A percentile compares a stretch with the other conserved stretches of the same genome.
Conservation (phyloP, 2,329 filamentous ascomycete genomes). For the Lecanosticta acicola region DNA sequence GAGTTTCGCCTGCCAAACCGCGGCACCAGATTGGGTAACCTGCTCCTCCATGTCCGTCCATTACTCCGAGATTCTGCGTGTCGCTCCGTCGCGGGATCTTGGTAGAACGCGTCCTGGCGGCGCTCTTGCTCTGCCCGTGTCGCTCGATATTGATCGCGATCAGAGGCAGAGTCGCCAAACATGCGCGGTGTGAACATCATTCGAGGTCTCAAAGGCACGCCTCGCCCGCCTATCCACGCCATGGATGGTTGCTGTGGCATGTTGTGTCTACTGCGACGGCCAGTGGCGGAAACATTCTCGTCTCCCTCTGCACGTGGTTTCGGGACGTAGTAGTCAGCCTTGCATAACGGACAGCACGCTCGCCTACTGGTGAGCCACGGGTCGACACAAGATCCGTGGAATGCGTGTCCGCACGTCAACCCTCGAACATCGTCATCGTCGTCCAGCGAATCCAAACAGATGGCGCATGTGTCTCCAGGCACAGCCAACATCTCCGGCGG, state of each 20-base stretch:
- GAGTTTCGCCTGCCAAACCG: conserved; percentile 22
- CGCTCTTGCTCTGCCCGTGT: conserved; percentile 9
- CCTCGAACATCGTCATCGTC: conserved; percentile 94
- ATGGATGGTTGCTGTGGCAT: conserved; percentile 24
- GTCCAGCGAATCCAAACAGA: conserved; percentile 90
- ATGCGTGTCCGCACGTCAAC: conserved; percentile 92
- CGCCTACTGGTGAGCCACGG: conserved; percentile 92
- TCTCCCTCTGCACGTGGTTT: conserved; percentile 69
- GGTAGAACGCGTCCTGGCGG: conserved; percentile 6
- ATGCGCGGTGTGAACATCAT: conserved; percentile 27
- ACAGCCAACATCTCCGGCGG: conserved; percentile 74
- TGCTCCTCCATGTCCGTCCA: conserved; percentile 21
- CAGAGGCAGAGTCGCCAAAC: conserved; percentile 17
- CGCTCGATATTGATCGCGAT: conserved; percentile 4
- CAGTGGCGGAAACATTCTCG: conserved; percentile 11
- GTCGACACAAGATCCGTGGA: conserved; percentile 92
- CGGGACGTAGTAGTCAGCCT: conserved; percentile 93
- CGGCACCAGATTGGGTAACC: conserved; percentile 23
- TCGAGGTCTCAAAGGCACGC: conserved; percentile 24
- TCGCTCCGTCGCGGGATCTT: conserved; percentile 8
- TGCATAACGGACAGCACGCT: conserved; percentile 95
- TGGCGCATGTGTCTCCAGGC: conserved; percentile 89
- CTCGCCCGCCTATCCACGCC: conserved; percentile 26
- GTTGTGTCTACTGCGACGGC: conserved; percentile 8
- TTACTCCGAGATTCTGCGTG: conserved; percentile 4